Base-by-base conservation (phyloP, 2,329 filamentous ascomycete species). In the Capronia epimyces region DNA sequence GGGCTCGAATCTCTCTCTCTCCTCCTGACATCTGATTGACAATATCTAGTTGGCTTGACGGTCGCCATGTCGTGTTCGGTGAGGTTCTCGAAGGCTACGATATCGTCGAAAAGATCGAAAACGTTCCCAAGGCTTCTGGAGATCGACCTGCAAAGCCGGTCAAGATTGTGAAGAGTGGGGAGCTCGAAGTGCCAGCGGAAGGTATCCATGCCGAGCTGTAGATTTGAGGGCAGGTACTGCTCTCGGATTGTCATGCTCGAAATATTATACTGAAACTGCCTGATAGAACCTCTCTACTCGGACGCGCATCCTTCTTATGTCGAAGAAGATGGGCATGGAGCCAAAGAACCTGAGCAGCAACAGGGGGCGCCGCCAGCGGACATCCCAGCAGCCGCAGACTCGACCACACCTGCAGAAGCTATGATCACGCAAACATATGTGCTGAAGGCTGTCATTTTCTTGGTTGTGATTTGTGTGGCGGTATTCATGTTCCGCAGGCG, bases 71-170 rank as follows among this genome's bases (percentile, higher is more conserved):
- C 48, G 81, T 84, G 59, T 86, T 85, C 64, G 82, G 82, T 56
- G 82, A 85, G 65, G 81, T 86, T 41, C 74, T 86, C 46, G 80
- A 84, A 66, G 82, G 82, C 59, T 82, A 82, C 66, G 80, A 84
- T 6, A 66, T 85, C 45, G 78, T 85, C 39, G 78, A 82, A 56
- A 75, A 80, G 70, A 80, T 86, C 59, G 78, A 85, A 70, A 80
- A 82, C 61, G 73, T 80, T 8, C 68, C 74, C 47, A 84, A 83
- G 68, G 73, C 67, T 48, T 57, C 67, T 18, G 71, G 73, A 53
- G 80, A 84, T 70, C 80, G 76, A 69, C 82, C 81, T 32, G 61
- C 61, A 49, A 70, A 78, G 67, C 67, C 75, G 3, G 75, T 86
- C 66, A 84, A 79, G 70, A 82, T 86, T 55, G 76, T 70, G 52